Conservation (phyloP, 2,329 filamentous ascomycete genomes). For the Onygenales sp. region DNA sequence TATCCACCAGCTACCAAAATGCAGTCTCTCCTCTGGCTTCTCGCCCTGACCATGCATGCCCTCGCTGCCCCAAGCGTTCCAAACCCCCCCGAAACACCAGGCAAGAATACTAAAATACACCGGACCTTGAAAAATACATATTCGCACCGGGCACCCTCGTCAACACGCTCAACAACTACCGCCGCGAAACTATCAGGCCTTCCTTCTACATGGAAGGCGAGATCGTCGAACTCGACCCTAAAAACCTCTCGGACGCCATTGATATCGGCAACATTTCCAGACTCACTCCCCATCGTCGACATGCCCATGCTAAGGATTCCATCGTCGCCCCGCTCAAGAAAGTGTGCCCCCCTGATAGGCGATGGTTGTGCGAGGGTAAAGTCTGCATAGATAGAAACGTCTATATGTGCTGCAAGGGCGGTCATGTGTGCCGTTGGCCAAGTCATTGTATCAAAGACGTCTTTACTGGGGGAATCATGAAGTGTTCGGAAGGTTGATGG, state of each 20-base stretch:
- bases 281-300: background rate
- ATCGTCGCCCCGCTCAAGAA: conserved; percentile 1
- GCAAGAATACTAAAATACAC: background rate
- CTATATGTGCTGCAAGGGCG: conserved; percentile 10
- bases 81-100: background rate
- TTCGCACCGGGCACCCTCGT: conserved; percentile 6
- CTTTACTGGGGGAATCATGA: too few species aligned
- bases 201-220: background rate
- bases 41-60: background rate
- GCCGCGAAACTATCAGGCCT: background rate
- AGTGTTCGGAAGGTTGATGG: too few species aligned
- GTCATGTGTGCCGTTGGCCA: conserved; percentile 1
- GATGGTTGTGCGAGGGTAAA: conserved; percentile 8
- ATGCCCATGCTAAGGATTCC: background rate
- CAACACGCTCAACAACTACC: conserved; percentile 5
- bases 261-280: background rate
- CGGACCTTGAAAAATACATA: conserved; percentile 5
- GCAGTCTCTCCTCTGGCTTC: background rate
- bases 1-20: background rate
- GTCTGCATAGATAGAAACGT: conserved; percentile 9
- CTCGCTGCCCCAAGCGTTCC: background rate
- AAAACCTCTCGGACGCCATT: background rate
- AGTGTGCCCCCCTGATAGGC: background rate
- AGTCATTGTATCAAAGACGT: too few species aligned
- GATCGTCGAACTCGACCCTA: conserved; percentile 5